A percentile compares a stretch with the other conserved stretches of the same genome.
These are phyloP conservation scores for Begonia fuchsioides DNA, from an alignment of 306 rosid genomes.

Conservation along the genomic window DNA sequence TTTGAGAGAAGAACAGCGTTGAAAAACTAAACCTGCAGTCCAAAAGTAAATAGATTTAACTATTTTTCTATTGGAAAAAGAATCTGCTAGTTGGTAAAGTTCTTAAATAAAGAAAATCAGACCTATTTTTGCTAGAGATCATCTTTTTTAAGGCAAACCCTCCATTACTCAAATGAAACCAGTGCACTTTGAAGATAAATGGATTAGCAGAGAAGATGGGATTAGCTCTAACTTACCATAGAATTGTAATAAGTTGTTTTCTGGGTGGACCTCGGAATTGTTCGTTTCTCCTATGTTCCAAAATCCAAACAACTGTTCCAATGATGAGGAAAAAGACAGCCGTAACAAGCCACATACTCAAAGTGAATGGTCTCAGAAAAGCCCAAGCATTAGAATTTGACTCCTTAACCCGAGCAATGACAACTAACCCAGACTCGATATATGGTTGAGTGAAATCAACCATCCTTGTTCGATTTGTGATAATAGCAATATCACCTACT, in stretches of 20 bases:
- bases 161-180: no score
- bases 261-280: conserved; percentile 93
- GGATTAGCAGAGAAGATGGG: no score
- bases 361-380: conserved; percentile 67
- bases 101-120: no score
- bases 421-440: conserved; percentile 84
- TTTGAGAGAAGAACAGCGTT: conserved; percentile 66
- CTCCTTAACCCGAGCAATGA: conserved; percentile 54
- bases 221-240: conserved; percentile 43
- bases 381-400: conserved; percentile 65
- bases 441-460: conserved; percentile 93
- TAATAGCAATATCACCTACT: conserved; percentile 79
- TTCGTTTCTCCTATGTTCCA: conserved; percentile 87
- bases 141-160: no score
- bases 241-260: conserved; percentile 49
- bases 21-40: conserved; percentile 47
- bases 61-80: not conserved
- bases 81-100: no score
- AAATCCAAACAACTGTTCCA: conserved; percentile 83
- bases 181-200: no score
- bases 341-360: conserved; percentile 60
- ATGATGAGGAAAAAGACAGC: conserved; percentile 55
- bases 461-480: conserved; percentile 66
- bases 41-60: not conserved
- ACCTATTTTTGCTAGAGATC: no score